A percentile compares a stretch with the other conserved stretches of the same genome.
Conservation (phyloP, 208 protist species). For the Acanthamoeba culbertsoni region DNA sequence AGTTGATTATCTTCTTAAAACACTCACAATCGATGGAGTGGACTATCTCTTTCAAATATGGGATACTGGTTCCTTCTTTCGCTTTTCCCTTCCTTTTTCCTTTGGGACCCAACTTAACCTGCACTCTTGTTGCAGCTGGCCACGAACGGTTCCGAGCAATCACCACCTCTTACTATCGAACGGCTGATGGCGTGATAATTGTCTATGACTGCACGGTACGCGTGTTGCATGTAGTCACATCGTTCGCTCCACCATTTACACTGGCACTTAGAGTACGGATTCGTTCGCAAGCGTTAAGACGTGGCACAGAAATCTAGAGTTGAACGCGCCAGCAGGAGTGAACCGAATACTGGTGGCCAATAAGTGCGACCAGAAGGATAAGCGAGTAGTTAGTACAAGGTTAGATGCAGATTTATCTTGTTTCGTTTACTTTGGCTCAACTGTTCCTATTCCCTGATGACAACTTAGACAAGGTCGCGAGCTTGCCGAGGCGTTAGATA, state of each 20-base stretch:
- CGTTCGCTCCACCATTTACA: neutral
- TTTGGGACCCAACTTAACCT: neutral
- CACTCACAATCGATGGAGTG: neutral
- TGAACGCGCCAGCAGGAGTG: neutral
- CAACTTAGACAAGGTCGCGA: neutral
- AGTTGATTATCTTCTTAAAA: conserved; percentile 28
- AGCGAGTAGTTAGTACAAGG: neutral
- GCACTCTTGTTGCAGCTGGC: neutral
- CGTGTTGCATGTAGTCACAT: neutral
- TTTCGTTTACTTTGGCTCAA: too few relatives aligned
- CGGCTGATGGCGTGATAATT: neutral
- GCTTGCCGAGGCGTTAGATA: neutral
- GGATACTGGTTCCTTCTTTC: neutral
- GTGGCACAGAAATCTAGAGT: neutral
- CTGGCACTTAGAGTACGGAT: neutral
- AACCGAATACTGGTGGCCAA: conserved; percentile 8
- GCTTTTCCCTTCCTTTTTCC: neutral
- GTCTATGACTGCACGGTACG: conserved; percentile 50
- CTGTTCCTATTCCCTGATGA: too few relatives aligned
- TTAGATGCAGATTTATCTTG: too few relatives aligned
- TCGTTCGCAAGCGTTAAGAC: conserved; percentile 4
- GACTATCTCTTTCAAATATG: conserved; percentile 45
- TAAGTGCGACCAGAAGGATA: conserved; percentile 17
- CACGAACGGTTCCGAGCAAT: conserved; percentile 41
- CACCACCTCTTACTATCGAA: conserved; percentile 31